Conservation (phyloP, 306 rosid species). For the Vigna nakashimae region DNA sequence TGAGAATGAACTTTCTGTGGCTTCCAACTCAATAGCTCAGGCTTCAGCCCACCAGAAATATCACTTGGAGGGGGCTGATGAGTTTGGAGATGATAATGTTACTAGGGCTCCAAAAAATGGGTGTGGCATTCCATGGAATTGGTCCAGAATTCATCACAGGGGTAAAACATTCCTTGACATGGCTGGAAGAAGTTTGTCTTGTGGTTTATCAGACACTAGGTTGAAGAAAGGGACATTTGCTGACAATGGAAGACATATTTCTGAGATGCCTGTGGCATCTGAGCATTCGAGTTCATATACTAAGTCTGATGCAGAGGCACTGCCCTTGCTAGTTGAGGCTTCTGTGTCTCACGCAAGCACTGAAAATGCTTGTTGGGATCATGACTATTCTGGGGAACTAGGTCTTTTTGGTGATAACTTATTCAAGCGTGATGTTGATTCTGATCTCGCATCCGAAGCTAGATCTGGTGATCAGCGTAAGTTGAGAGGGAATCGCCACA, state of each 20-base stretch:
- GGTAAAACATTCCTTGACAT: constrained; percentile 89
- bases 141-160: constrained; percentile 97
- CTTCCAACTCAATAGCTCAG: constrained; percentile 80
- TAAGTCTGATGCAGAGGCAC: constrained; percentile 77
- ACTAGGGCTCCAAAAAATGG: constrained; percentile 88
- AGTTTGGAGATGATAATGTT: constrained; percentile 64
- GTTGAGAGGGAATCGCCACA: constrained; percentile 60
- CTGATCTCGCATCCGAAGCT: constrained; percentile 94
- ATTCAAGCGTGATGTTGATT: constrained; percentile 79
- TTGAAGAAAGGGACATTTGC: constrained; percentile 64
- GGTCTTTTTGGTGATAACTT: constrained; percentile 85
- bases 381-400: constrained; percentile 87
- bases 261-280: constrained; percentile 72
- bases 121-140: constrained; percentile 98
- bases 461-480: constrained; percentile 74
- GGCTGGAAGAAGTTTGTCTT: constrained; percentile 95
- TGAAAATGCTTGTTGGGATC: constrained; percentile 81
- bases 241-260: constrained; percentile 67
- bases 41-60: constrained; percentile 65
- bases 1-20: constrained; percentile 89
- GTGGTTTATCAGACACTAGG: constrained; percentile 91
- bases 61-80: constrained; percentile 70
- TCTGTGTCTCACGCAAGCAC: constrained; percentile 89
- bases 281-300: constrained; percentile 74
- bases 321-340: constrained; percentile 84